phyloP scores from a whole-genome alignment of 805 yeast species.

The Yueomyces sp. region DNA sequence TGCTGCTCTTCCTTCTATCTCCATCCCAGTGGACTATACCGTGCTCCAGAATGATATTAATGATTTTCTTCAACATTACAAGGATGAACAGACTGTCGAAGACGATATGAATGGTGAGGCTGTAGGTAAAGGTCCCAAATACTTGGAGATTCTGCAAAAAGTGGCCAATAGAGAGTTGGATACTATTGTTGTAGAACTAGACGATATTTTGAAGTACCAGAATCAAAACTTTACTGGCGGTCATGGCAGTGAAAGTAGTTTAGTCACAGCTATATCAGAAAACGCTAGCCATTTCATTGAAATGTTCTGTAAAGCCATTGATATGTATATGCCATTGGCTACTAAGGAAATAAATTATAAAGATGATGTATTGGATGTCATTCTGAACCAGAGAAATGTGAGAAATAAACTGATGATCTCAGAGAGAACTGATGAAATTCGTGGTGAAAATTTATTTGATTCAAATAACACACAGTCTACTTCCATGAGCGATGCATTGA shows the following conservation, averaged over 20 bases:
- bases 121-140: constrained; percentile 47
- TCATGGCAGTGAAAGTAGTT: constrained; percentile 12
- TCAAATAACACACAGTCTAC: constrained; percentile 13
- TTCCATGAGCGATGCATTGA: constrained; percentile 18
- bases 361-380: constrained; percentile 88
- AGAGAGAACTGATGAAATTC: constrained; percentile 52
- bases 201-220: constrained; percentile 68
- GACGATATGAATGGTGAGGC: constrained; percentile 17
- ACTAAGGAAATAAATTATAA: constrained; percentile 63
- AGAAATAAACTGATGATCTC: constrained; percentile 63
- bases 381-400: constrained; percentile 76
- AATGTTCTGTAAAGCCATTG: constrained; percentile 60
- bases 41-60: constrained; percentile 43
- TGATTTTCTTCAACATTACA: constrained; percentile 60
- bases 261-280: constrained; percentile 33
- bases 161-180: constrained; percentile 74
- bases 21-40: constrained; percentile 60
- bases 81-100: constrained; percentile 22
- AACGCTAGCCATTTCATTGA: constrained; percentile 76
- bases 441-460: constrained; percentile 25
- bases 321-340: constrained; percentile 74
- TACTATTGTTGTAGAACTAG: constrained; percentile 62
- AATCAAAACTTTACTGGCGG: constrained; percentile 26
- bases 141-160: constrained; percentile 57
- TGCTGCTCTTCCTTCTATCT: constrained; percentile 45